Conservation (phyloP, 192 early-diverging fungal genomes). For the Powellomyces hirtus region DNA sequence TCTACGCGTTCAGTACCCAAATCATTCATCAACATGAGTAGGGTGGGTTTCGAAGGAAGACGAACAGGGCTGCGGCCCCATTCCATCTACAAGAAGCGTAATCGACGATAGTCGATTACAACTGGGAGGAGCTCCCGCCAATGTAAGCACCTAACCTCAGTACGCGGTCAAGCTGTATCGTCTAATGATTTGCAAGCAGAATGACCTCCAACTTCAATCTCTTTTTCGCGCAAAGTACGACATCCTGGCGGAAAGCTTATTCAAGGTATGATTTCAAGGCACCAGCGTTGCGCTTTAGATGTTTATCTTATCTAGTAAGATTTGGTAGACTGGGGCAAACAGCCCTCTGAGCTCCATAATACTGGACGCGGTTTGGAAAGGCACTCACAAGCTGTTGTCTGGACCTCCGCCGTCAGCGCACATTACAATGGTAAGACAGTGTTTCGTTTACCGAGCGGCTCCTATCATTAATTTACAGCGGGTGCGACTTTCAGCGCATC, state of each 20-base stretch:
- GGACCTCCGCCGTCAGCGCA: constrained; percentile 17
- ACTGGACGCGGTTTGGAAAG: constrained; percentile 28
- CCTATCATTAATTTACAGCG: neutral
- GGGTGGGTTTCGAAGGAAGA: constrained; percentile 1
- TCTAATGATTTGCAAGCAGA: neutral
- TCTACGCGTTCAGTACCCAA: too few species aligned
- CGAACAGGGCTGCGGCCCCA: neutral
- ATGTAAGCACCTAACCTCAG: too few species aligned
- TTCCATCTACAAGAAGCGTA: neutral
- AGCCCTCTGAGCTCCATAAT: constrained; percentile 15
- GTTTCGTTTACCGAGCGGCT: neutral
- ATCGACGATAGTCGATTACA: neutral
- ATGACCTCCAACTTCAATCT: neutral
- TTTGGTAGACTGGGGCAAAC: neutral
- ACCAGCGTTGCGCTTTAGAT: neutral
- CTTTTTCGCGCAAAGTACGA: constrained; percentile 15
- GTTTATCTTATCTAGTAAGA: too few species aligned
- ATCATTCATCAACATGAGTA: neutral
- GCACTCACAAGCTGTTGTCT: neutral
- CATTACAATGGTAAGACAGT: constrained; percentile 15
- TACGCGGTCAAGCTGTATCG: neutral
- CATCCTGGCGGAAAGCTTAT: constrained; percentile 21
- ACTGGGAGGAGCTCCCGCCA: too few species aligned
- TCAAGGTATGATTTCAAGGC: neutral
- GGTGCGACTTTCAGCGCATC: neutral